Evolutionary conservation across 345 rosid genomes (phyloP), one percentile per base, ranked within the genome.

Genomic region (Populus ilicifolia): DNA sequence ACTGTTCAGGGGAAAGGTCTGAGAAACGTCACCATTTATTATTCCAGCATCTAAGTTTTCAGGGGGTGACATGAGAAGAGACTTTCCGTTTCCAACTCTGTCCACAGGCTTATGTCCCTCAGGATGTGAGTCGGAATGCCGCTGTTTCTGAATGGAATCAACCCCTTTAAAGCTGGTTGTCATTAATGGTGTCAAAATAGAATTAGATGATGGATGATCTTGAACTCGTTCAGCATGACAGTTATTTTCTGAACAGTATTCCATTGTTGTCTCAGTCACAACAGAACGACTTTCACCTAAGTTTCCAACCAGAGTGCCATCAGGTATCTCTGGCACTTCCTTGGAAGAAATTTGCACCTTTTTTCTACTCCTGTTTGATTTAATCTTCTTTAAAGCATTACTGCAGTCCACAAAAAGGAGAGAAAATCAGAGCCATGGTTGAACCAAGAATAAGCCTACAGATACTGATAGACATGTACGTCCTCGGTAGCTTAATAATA

Each of bases 351-450:
- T 43, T 61, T 72, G 59, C 76, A 68, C 50, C 25, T 44, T 23
- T 54, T 78, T 79, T n/a, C 69, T 70, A 13, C 23, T 2, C 63
- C 77, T 77, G 69, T 21, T 66, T 67, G 68, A 48, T 83, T 66
- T 78, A 33, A 17, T 70, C 75, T 72, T 88, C 72, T 74, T 80
- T 50, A 41, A 21, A 69, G 68, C 9, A 38, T 59, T 74, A 46
- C 85, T 84, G 84, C 68, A 85, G n/a, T 72, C 29, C 79, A 73
- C 11, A 33, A 66, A n/a, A 59, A 25, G 35, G 63, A 52, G 35
- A 18, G 25, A 30, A 56, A 62, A 43, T n/a, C 43, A 77, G 7
- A 30, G 21, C 25, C 54, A 75, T 36, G 77, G 79, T 36, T 65
- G 54, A 67, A 74, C 8, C 29, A 68, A 25, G 11, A 33, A 14